These are phyloP conservation scores for Phytophthora sojae DNA, from an alignment of 352 stramenopile species.

Conservation along the genomic window DNA sequence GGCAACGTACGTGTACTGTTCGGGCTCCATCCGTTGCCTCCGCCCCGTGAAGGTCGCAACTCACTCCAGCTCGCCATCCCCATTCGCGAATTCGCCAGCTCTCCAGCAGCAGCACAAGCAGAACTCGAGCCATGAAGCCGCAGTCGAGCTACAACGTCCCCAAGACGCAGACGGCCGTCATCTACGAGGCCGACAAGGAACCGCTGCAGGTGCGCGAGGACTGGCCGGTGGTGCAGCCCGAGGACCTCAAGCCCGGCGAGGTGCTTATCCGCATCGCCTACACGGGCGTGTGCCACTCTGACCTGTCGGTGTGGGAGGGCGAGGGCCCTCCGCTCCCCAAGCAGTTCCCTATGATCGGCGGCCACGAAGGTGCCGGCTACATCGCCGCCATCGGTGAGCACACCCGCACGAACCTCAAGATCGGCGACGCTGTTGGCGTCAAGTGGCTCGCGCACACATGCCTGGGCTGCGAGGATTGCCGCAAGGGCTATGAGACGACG, in stretches of 20 bases:
- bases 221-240: conserved; percentile 55
- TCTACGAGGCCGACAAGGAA: conserved; percentile 57
- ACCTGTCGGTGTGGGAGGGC: conserved; percentile 55
- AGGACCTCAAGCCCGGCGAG: conserved; percentile 53
- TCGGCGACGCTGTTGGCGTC: conserved; percentile 61
- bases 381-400: conserved; percentile 56
- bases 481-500: conserved; percentile 50
- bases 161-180: conserved; percentile 56
- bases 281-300: conserved; percentile 60
- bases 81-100: conserved; percentile 33
- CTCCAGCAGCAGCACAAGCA: conserved; percentile 6
- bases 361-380: conserved; percentile 66
- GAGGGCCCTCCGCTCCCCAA: conserved; percentile 41
- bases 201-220: conserved; percentile 56
- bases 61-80: neutral
- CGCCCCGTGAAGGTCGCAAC: neutral
- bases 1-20: neutral
- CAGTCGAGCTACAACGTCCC: conserved; percentile 54
- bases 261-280: conserved; percentile 63
- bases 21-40: conserved; percentile 23
- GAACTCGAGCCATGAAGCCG: conserved; percentile 46
- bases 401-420: conserved; percentile 52
- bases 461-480: conserved; percentile 59
- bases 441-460: conserved; percentile 64
- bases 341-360: conserved; percentile 57